Percentiles rank a stretch among this genome's conserved stretches.
These are phyloP conservation scores for Arabis alpina DNA, from an alignment of 345 rosid species.

Conservation along the genomic window DNA sequence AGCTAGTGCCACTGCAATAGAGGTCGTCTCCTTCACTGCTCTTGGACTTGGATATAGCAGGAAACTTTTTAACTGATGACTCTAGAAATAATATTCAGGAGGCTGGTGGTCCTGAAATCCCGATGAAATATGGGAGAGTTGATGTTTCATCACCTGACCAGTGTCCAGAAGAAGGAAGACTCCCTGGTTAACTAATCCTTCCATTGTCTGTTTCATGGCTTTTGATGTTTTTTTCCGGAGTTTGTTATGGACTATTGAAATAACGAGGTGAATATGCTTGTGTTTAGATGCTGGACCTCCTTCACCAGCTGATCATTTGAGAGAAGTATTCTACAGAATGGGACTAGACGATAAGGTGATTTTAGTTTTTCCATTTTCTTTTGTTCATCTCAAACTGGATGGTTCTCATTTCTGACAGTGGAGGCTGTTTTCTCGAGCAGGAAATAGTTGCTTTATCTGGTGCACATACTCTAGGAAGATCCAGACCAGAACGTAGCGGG, in stretches of 20 bases:
- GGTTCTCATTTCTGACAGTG: not conserved
- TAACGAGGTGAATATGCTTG: constrained; percentile 15
- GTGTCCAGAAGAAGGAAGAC: constrained; percentile 98
- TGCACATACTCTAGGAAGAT: constrained; percentile 93
- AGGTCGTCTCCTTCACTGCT: constrained; percentile 53
- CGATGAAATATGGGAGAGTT: constrained; percentile 94
- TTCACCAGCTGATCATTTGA: constrained; percentile 80
- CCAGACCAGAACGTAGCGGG: constrained; percentile 95
- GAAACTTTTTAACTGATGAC: constrained; percentile 29
- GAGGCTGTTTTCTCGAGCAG: constrained; percentile 43
- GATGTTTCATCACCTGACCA: constrained; percentile 73
- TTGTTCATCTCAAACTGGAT: not conserved
- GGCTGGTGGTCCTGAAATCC: constrained; percentile 91
- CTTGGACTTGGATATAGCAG: not conserved
- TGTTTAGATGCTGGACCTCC: constrained; percentile 87
- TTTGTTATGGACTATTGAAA: not conserved
- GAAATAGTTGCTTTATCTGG: constrained; percentile 96
- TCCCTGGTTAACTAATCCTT: constrained; percentile 73
- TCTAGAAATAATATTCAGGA: constrained; percentile 54
- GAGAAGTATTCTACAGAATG: constrained; percentile 90
- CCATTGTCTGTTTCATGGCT: constrained; percentile 37
- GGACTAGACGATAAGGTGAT: constrained; percentile 86
- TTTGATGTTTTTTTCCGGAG: constrained; percentile 14
- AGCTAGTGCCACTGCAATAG: constrained; percentile 92
- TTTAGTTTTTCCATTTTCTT: constrained; percentile 3